Base-by-base conservation (phyloP, 805 yeast species). In the Candida boidinii region DNA sequence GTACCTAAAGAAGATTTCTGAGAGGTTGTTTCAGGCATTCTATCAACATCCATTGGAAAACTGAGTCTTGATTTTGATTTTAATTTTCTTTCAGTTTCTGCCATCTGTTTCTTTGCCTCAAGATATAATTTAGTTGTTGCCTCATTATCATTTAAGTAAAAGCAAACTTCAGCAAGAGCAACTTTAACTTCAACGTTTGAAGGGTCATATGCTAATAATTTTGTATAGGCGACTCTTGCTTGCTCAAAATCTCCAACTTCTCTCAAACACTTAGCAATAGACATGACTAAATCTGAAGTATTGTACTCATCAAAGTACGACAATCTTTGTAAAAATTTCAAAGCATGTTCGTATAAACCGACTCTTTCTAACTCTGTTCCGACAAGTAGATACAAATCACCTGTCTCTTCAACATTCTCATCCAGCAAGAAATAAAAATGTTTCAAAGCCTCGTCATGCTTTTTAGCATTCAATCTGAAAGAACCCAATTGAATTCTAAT, bases 401-500 rank as follows among this genome's bases (percentile, higher is more conserved):
- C 63, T 21, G 81, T 73, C 12, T 75, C 84, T 2, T 62, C 64
- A 16, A 76, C 68, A 7, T 43, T 37, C 21, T 70, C 73, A 27
- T 73, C 76, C 28, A 75, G 54, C 10, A 88, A 58, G 39, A 69
- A 70, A 24, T 60, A 61, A 44, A 83, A 80, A 51, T 90, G 96
- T 7, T 54, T 56, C 36, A 78, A 49, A 0, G 96, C 95, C 44
- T 88, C 96, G 1, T 68, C 70, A 18, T 66, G 61, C 28, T 79
- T 66, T 33, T 74, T 77, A 23, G 74, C 57, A 35, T 76, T 74
- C 21, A 92, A 58, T 37, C 98, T 67, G 30, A 84, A 65, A 9
- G 76, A 54, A 0, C 95, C 94, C 17, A 92, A 52, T 53, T 92
- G 84, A 20, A 76, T 78, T 34, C 97, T 59, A 17, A 92, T 83